A percentile compares a stretch with the other conserved stretches of the same genome.
phyloP scores from a whole-genome alignment of 2,329 filamentous ascomycete species.

The Colletotrichum sp. region DNA sequence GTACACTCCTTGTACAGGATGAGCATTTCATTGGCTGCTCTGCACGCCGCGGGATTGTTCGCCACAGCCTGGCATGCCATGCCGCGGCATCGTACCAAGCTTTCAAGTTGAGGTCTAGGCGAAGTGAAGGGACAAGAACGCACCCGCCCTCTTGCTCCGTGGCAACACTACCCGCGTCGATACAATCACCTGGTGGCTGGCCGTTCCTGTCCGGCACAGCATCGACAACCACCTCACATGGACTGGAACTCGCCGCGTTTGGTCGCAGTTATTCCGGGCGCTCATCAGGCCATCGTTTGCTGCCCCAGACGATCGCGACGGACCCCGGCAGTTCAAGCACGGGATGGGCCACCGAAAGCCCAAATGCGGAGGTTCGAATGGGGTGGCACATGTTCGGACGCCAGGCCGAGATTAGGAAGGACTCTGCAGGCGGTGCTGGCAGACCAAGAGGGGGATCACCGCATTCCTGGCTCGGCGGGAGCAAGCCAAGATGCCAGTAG shows the following conservation, averaged over 20 bases:
- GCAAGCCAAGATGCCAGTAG: slow-evolving; percentile 13
- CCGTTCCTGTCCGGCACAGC: neutral
- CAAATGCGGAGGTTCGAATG: slow-evolving; percentile 16
- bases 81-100: slow-evolving; percentile 10
- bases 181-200: neutral
- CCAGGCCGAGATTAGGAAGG: slow-evolving; percentile 11
- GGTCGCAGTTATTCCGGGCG: neutral
- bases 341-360: neutral
- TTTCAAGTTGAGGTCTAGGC: slow-evolving; percentile 4
- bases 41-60: neutral
- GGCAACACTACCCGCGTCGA: neutral
- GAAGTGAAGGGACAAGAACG: neutral
- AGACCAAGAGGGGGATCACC: slow-evolving; percentile 5
- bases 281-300: slow-evolving; percentile 2
- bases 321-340: neutral
- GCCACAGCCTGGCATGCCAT: neutral
- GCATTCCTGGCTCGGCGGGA: slow-evolving; percentile 7
- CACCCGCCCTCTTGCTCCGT: neutral
- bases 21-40: neutral
- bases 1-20: neutral
- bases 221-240: neutral
- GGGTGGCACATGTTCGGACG: slow-evolving; percentile 15
- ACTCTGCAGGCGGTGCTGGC: slow-evolving; percentile 8
- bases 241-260: neutral
- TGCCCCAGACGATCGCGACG: neutral